phyloP scores from a whole-genome alignment of 78 protist genomes.

The Guillardia theta region DNA sequence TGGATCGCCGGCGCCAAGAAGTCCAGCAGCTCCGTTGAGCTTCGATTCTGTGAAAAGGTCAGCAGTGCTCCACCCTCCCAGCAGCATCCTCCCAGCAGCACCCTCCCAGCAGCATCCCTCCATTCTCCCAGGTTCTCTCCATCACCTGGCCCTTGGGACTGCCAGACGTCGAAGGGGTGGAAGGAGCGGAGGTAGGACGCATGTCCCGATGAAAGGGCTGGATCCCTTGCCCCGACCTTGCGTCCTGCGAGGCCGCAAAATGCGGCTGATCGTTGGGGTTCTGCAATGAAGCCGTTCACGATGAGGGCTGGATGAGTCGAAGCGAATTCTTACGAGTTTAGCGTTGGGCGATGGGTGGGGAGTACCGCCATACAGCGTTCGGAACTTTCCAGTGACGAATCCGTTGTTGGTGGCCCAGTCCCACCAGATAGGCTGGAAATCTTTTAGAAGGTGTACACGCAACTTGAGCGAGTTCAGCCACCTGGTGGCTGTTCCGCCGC shows the following conservation, averaged over 20 bases:
- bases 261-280: no score
- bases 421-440: constrained; percentile 15
- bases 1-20: constrained; percentile 26
- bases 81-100: background rate
- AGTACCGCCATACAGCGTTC: constrained; percentile 7
- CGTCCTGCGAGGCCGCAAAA: constrained; percentile 3
- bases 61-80: no score
- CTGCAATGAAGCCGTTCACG: no score
- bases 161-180: constrained; percentile 12
- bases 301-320: no score
- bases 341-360: constrained; percentile 17
- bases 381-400: background rate
- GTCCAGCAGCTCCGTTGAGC: background rate
- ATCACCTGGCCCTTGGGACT: no score
- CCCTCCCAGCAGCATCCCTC: background rate
- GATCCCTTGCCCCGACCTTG: background rate
- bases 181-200: constrained; percentile 19
- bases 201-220: background rate
- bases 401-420: background rate
- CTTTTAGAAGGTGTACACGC: no score
- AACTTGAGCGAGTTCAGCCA: no score
- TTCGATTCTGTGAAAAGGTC: background rate
- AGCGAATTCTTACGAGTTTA: no score
- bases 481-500: no score
- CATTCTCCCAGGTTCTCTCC: no score